Evolutionary conservation across 2,329 filamentous ascomycete species (phyloP).

Genomic region (Aspergillus phoenicis): DNA sequence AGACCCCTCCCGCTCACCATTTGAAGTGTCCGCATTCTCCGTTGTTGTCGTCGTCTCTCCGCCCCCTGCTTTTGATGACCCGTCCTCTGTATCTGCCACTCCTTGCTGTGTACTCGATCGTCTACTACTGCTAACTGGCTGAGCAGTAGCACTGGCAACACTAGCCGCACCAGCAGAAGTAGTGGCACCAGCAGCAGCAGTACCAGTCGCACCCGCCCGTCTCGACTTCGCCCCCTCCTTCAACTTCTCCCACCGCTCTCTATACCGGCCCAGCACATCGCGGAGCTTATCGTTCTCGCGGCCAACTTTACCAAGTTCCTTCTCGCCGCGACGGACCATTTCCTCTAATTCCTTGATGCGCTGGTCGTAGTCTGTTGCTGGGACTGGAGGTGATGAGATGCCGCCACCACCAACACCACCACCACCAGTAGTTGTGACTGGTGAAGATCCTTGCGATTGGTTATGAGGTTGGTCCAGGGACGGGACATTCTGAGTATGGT

Average conservation of each 20-base stretch:
- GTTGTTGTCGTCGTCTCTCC: neutral
- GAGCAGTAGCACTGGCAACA: too few relatives aligned
- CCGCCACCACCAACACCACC: neutral
- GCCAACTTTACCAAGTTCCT: slow-evolving; percentile 65
- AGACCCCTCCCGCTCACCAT: slow-evolving; percentile 4
- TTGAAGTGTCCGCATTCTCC: neutral
- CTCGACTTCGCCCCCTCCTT: slow-evolving; percentile 62
- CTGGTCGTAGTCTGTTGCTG: slow-evolving; percentile 46
- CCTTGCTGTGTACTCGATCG: neutral
- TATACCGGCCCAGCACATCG: slow-evolving; percentile 58
- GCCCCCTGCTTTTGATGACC: neutral
- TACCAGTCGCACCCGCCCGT: slow-evolving; percentile 12
- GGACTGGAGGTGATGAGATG: slow-evolving; percentile 21
- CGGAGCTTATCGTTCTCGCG: slow-evolving; percentile 64
- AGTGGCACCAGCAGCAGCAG: too few relatives aligned
- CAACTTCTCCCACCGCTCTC: slow-evolving; percentile 68
- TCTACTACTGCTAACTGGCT: too few relatives aligned
- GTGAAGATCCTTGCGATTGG: slow-evolving; percentile 32
- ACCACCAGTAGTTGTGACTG: slow-evolving; percentile 16
- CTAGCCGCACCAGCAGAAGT: too few relatives aligned
- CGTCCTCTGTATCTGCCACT: neutral
- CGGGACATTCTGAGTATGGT: slow-evolving; percentile 38
- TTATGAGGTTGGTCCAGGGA: slow-evolving; percentile 35
- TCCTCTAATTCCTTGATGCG: slow-evolving; percentile 69
- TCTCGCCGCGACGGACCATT: slow-evolving; percentile 59